Evolutionary conservation across 2,329 filamentous ascomycete genomes (phyloP).

Genomic region (Alternaria burnsii): DNA sequence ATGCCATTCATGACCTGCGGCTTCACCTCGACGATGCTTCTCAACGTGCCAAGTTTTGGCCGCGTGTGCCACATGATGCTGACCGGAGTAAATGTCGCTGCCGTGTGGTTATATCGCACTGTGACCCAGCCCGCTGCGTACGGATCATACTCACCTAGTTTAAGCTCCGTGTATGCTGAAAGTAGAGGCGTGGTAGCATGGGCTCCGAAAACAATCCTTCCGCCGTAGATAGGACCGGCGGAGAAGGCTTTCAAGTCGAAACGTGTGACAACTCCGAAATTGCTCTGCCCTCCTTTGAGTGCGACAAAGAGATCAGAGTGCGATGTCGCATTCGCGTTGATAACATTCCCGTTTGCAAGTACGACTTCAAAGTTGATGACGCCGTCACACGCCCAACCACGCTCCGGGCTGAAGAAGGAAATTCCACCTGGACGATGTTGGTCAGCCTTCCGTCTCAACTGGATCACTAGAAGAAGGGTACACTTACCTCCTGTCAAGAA

Average conservation of each 20-base stretch:
- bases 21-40: slow-evolving; percentile 21
- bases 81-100: slow-evolving; percentile 23
- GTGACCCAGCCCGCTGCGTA: slow-evolving; percentile 39
- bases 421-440: slow-evolving; percentile 23
- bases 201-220: slow-evolving; percentile 25
- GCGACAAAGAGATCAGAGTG: slow-evolving; percentile 52
- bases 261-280: slow-evolving; percentile 55
- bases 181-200: slow-evolving; percentile 24
- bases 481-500: slow-evolving; percentile 41
- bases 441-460: background rate
- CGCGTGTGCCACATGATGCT: slow-evolving; percentile 38
- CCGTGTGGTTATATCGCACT: slow-evolving; percentile 31
- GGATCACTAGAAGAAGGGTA: background rate
- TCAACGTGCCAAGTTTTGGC: slow-evolving; percentile 27
- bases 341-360: slow-evolving; percentile 49
- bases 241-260: slow-evolving; percentile 49
- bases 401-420: slow-evolving; percentile 29
- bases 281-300: slow-evolving; percentile 55
- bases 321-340: slow-evolving; percentile 48
- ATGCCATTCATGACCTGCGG: slow-evolving; percentile 29
- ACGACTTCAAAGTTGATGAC: slow-evolving; percentile 48
- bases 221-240: slow-evolving; percentile 27
- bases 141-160: slow-evolving; percentile 27
- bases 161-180: slow-evolving; percentile 32
- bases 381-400: slow-evolving; percentile 35